These are phyloP conservation scores for Paraglomus occultum DNA, from an alignment of 192 early-diverging fungal species.

Conservation along the genomic window DNA sequence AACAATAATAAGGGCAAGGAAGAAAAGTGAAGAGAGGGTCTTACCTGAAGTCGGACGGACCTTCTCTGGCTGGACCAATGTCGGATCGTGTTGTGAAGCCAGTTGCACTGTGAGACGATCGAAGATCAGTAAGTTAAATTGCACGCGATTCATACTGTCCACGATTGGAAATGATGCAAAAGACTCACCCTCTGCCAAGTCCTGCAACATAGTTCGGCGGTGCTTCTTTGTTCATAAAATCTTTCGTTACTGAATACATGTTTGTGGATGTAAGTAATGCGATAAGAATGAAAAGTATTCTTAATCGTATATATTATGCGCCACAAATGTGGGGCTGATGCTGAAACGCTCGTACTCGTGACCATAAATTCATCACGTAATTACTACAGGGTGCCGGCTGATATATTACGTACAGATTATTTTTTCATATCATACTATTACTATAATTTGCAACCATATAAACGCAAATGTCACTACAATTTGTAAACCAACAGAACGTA, in stretches of 20 bases:
- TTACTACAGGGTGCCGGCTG: too few species aligned
- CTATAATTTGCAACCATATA: too few species aligned
- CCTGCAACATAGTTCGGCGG: slow-evolving; percentile 98
- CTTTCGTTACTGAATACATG: slow-evolving; percentile 70
- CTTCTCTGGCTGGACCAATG: slow-evolving; percentile 93
- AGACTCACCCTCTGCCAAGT: slow-evolving; percentile 78
- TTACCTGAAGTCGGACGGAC: slow-evolving; percentile 47
- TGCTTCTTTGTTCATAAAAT: slow-evolving; percentile 90
- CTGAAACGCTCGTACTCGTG: too few species aligned
- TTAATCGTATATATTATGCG: too few species aligned
- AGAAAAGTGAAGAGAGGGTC: background rate
- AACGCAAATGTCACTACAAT: too few species aligned
- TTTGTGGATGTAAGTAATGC: background rate
- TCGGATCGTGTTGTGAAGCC: slow-evolving; percentile 98
- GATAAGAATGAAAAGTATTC: too few species aligned
- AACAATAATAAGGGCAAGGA: background rate
- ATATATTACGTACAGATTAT: too few species aligned
- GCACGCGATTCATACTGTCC: background rate
- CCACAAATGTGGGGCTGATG: too few species aligned
- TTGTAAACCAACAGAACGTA: too few species aligned
- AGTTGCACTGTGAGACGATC: slow-evolving; percentile 58
- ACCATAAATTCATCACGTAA: too few species aligned
- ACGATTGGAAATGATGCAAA: background rate
- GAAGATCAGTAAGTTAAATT: background rate
- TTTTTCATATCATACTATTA: too few species aligned